These are phyloP conservation scores for Linum usitatissimum DNA, from an alignment of 345 rosid species.

Conservation along the genomic window DNA sequence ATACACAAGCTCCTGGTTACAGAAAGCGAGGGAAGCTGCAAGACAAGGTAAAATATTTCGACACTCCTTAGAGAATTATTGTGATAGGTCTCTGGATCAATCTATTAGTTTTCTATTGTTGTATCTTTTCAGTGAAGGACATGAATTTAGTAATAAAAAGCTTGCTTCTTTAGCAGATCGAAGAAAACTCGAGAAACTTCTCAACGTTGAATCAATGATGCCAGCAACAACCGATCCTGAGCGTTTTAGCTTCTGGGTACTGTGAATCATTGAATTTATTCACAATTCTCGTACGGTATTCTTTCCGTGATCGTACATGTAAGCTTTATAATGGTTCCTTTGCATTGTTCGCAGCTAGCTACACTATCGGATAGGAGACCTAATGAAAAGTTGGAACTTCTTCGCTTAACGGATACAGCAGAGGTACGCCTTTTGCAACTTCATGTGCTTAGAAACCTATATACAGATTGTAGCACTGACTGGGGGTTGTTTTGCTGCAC, in stretches of 20 bases:
- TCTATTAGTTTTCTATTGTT: background rate
- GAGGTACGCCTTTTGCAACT: slow-evolving; percentile 42
- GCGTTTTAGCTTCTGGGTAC: slow-evolving; percentile 94
- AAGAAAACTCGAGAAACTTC: slow-evolving; percentile 50
- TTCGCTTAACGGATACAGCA: slow-evolving; percentile 61
- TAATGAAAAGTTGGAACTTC: slow-evolving; percentile 72
- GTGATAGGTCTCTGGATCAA: background rate
- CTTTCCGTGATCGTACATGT: background rate
- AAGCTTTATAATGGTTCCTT: slow-evolving; percentile 4
- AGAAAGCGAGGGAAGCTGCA: slow-evolving; percentile 54
- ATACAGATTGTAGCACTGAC: background rate
- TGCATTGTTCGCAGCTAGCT: slow-evolving; percentile 55
- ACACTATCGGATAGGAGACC: slow-evolving; percentile 69
- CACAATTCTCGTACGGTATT: no score
- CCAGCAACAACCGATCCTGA: slow-evolving; percentile 73
- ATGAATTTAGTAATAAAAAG: slow-evolving; percentile 5
- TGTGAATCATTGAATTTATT: slow-evolving; percentile 1
- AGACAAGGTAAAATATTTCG: slow-evolving; percentile 40
- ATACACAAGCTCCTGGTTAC: slow-evolving; percentile 63
- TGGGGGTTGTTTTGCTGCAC: slow-evolving; percentile 11
- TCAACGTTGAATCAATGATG: slow-evolving; percentile 65
- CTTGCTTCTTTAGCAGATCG: slow-evolving; percentile 25
- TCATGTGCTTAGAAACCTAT: background rate
- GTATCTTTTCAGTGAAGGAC: slow-evolving; percentile 5
- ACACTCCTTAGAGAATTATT: background rate